phyloP scores from a whole-genome alignment of 1,284 basidiomycete genomes.

The Pseudozyma pruni region DNA sequence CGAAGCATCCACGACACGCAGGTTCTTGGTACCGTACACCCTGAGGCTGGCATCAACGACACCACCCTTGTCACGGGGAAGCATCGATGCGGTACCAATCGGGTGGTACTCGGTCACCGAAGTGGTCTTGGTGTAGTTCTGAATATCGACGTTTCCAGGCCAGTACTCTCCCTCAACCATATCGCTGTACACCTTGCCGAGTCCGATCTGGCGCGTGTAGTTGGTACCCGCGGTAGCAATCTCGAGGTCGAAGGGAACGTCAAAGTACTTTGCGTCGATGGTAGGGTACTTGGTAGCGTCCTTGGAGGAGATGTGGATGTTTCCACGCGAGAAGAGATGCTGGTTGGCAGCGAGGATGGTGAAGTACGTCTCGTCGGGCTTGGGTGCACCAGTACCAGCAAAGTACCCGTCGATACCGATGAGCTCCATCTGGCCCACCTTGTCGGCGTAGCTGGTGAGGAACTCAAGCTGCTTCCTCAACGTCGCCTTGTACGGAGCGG shows the following conservation, averaged over 20 bases:
- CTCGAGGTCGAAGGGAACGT: slow-evolving; percentile 51
- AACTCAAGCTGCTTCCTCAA: slow-evolving; percentile 61
- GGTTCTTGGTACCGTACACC: slow-evolving; percentile 77
- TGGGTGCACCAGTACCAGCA: slow-evolving; percentile 54
- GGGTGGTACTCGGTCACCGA: slow-evolving; percentile 70
- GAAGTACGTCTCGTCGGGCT: slow-evolving; percentile 54
- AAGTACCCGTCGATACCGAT: slow-evolving; percentile 64
- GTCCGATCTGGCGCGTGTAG: slow-evolving; percentile 57
- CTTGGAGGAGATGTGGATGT: slow-evolving; percentile 72
- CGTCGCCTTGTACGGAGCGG: slow-evolving; percentile 51
- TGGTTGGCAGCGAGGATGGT: slow-evolving; percentile 71
- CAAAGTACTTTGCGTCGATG: slow-evolving; percentile 75
- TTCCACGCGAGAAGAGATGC: slow-evolving; percentile 73
- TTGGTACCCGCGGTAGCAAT: slow-evolving; percentile 55
- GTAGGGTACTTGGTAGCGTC: slow-evolving; percentile 73
- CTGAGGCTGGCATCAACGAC: slow-evolving; percentile 75
- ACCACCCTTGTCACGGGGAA: slow-evolving; percentile 74
- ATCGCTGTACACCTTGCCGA: slow-evolving; percentile 43
- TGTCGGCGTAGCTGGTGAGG: slow-evolving; percentile 48
- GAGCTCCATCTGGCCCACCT: slow-evolving; percentile 61
- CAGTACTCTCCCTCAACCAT: slow-evolving; percentile 52
- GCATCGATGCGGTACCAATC: slow-evolving; percentile 75
- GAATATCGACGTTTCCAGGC: slow-evolving; percentile 57
- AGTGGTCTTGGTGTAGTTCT: slow-evolving; percentile 64
- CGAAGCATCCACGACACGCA: slow-evolving; percentile 70